These are phyloP conservation scores for Hortiboletus rubellus DNA, from an alignment of 1,284 basidiomycete genomes.

Conservation along the genomic window DNA sequence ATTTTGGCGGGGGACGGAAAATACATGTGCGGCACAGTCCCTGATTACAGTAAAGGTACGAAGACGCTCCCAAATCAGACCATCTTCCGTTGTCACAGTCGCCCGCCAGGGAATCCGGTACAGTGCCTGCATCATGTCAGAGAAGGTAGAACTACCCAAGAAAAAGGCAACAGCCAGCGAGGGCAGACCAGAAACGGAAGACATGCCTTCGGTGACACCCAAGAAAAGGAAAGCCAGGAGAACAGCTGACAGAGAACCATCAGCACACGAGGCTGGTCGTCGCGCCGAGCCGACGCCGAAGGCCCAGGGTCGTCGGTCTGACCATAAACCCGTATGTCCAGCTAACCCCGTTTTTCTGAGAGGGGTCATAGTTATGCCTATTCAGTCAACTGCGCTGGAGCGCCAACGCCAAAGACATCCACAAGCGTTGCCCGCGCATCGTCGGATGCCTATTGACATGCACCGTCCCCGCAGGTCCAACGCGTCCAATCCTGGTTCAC, in stretches of 20 bases:
- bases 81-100: slow-evolving; percentile 15
- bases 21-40: slow-evolving; percentile 16
- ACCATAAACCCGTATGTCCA: slow-evolving; percentile 24
- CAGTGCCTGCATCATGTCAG: slow-evolving; percentile 28
- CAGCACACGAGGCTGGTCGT: slow-evolving; percentile 17
- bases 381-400: slow-evolving; percentile 26
- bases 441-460: slow-evolving; percentile 29
- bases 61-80: slow-evolving; percentile 32
- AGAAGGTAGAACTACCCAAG: slow-evolving; percentile 26
- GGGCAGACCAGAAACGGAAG: slow-evolving; percentile 21
- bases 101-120: slow-evolving; percentile 11
- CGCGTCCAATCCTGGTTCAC: slow-evolving; percentile 21
- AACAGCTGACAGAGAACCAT: slow-evolving; percentile 11
- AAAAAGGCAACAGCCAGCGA: slow-evolving; percentile 22
- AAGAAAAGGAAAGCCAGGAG: slow-evolving; percentile 34
- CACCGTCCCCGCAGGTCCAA: slow-evolving; percentile 30
- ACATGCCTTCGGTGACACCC: slow-evolving; percentile 14
- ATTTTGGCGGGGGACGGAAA: slow-evolving; percentile 2
- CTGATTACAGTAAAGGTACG: slow-evolving; percentile 16
- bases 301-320: slow-evolving; percentile 34
- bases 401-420: slow-evolving; percentile 29
- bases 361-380: slow-evolving; percentile 17
- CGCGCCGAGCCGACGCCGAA: slow-evolving; percentile 20
- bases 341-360: slow-evolving; percentile 11
- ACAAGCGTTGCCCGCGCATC: slow-evolving; percentile 27